Base-by-base conservation (phyloP, 2,329 filamentous ascomycete species). In the Xylariaceae sp. region DNA sequence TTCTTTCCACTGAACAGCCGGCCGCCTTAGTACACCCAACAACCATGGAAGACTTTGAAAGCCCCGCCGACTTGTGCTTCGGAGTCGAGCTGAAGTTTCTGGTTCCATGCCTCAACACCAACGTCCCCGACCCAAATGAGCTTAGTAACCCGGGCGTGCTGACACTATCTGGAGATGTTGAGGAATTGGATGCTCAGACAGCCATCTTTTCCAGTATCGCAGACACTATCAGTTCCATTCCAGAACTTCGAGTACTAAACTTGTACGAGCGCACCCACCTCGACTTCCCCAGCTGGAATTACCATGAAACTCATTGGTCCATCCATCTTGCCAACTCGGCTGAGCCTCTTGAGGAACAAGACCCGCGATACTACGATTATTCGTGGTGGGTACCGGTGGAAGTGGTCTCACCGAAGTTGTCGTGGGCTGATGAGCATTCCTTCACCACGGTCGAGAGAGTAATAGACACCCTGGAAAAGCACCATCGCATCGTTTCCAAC, bases 321-420 rank as follows among this genome's bases (percentile, higher is more conserved):
- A 56, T 64, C 23, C 63, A 64, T 37, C 58, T 56, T 33, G 55
- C 60, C 23, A 62, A 61, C 39, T 63, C 60, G n/a, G 57, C 58
- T 4, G 49, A 52, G 29, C 52, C 57, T 2, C n/a, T n/a, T n/a
- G 38, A 40, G 9, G 43, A 48, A 3, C 39, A 44, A 7, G 49
- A 58, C 21, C 39, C 36, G 7, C 39, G 43, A 3, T 42, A 42
- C 10, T 15, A 44, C n/a, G 45, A 46, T n/a, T 54, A 55, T 19
- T 18, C 50, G 24, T 12, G 12, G 12, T 59, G 54, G 49, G 50
- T 58, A 3, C 49, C 60, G 0, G 50, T 60, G 5, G 61, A 64
- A 42, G 42, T 64, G 19, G 57, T 48, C 38, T 62, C 60, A 19
- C 60, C 60, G 5, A 56, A 53, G 35, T 39, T 62, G 29, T 32